Conservation (phyloP, 2,329 filamentous ascomycete genomes). For the Paraconiothyrium brasiliense region DNA sequence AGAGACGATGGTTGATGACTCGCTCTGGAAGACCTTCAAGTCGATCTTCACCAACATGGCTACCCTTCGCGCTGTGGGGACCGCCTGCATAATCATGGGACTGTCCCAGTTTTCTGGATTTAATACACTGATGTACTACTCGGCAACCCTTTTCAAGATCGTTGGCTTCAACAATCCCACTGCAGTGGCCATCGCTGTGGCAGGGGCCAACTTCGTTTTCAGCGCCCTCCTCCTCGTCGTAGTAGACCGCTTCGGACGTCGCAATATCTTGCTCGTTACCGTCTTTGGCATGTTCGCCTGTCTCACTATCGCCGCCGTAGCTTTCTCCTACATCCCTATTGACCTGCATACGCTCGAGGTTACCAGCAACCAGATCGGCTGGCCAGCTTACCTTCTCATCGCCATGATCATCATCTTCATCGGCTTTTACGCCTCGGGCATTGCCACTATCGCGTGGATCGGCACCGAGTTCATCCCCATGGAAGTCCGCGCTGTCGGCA, state of each 20-base stretch:
- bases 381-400: conserved; percentile 48
- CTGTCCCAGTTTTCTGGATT: conserved; percentile 49
- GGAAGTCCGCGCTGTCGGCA: conserved; percentile 50
- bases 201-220: conserved; percentile 82
- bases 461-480: conserved; percentile 49
- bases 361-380: conserved; percentile 38
- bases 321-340: conserved; percentile 72
- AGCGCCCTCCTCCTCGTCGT: conserved; percentile 78
- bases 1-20: conserved; percentile 42
- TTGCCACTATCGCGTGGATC: conserved; percentile 50
- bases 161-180: conserved; percentile 83
- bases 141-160: conserved; percentile 56
- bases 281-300: conserved; percentile 75
- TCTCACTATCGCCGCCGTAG: conserved; percentile 74
- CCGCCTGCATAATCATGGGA: conserved; percentile 50
- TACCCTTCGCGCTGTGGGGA: conserved; percentile 47
- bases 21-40: conserved; percentile 42
- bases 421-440: conserved; percentile 45
- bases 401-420: conserved; percentile 51
- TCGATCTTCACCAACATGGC: conserved; percentile 45
- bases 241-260: conserved; percentile 81
- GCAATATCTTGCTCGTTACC: conserved; percentile 65
- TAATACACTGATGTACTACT: conserved; percentile 88
- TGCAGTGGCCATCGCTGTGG: conserved; percentile 80
- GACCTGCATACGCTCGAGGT: conserved; percentile 46